phyloP scores from a whole-genome alignment of 116 monocot species.

The Thalassia testudinum region DNA sequence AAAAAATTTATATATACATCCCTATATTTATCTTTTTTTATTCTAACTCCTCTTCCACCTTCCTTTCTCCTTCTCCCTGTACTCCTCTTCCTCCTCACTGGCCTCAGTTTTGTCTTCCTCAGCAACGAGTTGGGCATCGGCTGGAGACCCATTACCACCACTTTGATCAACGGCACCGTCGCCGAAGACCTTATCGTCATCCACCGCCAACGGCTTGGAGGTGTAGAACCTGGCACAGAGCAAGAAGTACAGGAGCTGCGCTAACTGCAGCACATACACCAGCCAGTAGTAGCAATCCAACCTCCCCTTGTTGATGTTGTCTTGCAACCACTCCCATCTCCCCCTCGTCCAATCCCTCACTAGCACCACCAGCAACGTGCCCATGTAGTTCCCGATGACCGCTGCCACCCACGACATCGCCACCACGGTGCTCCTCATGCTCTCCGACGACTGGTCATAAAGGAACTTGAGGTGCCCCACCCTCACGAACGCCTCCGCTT shows the following conservation, averaged over 20 bases:
- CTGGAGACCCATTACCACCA: too few relatives aligned
- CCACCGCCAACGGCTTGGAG: conserved; percentile 29
- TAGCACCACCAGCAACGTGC: conserved; percentile 32
- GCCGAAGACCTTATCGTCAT: background rate
- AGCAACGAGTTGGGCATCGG: too few relatives aligned
- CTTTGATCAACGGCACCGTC: too few relatives aligned
- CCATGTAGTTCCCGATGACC: too few relatives aligned
- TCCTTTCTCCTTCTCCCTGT: too few relatives aligned
- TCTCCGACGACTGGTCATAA: conserved; percentile 61
- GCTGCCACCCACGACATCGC: conserved; percentile 51
- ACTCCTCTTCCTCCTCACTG: too few relatives aligned
- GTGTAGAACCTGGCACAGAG: conserved; percentile 35
- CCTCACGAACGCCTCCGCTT: conserved; percentile 41
- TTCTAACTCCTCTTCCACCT: too few relatives aligned
- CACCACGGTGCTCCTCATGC: too few relatives aligned
- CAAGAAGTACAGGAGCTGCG: conserved; percentile 40
- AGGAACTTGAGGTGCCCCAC: conserved; percentile 58
- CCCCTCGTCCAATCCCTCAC: conserved; percentile 26
- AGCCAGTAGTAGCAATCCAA: conserved; percentile 63
- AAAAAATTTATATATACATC: too few relatives aligned
- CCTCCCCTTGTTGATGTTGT: too few relatives aligned
- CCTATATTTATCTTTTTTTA: too few relatives aligned
- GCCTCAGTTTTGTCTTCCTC: too few relatives aligned
- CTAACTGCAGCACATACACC: conserved; percentile 22
- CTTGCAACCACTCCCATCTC: conserved; percentile 40